phyloP scores from a whole-genome alignment of 1,284 basidiomycete species.

The Hypsizygus ulmarius region DNA sequence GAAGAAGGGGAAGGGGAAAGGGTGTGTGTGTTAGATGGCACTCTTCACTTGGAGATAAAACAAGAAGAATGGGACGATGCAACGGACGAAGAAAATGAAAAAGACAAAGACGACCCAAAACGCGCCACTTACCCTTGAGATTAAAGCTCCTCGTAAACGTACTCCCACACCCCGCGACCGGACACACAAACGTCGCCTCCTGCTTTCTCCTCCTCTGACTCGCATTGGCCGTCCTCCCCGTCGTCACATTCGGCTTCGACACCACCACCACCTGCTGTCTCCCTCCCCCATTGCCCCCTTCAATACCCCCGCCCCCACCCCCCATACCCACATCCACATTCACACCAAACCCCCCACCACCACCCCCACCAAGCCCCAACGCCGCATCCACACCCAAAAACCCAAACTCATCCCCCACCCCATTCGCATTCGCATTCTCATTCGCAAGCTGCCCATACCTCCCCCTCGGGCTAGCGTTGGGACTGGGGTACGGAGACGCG shows the following conservation, averaged over 20 bases:
- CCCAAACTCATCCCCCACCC: constrained; percentile 15
- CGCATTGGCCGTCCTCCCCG: constrained; percentile 69
- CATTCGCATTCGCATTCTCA: not conserved
- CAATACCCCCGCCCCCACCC: not conserved
- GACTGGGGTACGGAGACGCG: constrained; percentile 56
- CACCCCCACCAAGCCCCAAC: not conserved
- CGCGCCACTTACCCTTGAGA: constrained; percentile 69
- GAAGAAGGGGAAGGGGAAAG: constrained; percentile 8
- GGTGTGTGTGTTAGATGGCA: too few relatives aligned
- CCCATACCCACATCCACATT: not conserved
- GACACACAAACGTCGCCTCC: constrained; percentile 72
- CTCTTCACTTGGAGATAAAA: too few relatives aligned
- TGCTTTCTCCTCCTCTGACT: constrained; percentile 70
- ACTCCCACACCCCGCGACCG: constrained; percentile 74
- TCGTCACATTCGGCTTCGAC: constrained; percentile 65
- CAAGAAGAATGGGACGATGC: too few relatives aligned
- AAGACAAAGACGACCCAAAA: too few relatives aligned
- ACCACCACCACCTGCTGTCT: constrained; percentile 22
- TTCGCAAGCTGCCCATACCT: constrained; percentile 11
- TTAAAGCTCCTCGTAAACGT: constrained; percentile 84
- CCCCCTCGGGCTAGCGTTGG: constrained; percentile 47
- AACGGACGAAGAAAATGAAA: too few relatives aligned
- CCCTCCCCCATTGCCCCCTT: not conserved
- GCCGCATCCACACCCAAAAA: not conserved
- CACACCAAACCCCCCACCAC: not conserved